These are phyloP conservation scores for Austroboletus niveus DNA, from an alignment of 1,284 basidiomycete genomes.

Conservation along the genomic window DNA sequence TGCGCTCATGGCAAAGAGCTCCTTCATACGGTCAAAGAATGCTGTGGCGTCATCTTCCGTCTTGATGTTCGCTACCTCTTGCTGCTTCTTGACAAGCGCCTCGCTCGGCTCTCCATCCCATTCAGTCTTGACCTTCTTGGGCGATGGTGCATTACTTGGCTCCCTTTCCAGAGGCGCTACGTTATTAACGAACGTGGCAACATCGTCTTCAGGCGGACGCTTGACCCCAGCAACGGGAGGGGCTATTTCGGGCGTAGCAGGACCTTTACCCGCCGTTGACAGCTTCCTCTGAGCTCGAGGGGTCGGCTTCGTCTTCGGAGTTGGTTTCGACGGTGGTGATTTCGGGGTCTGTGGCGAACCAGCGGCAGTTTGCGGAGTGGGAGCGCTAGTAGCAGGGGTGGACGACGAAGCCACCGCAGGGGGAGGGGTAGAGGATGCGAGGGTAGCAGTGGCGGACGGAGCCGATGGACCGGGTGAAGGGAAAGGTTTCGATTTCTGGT, in stretches of 20 bases:
- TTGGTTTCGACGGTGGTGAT: slow-evolving; percentile 52
- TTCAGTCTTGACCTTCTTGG: slow-evolving; percentile 68
- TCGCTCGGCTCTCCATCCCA: slow-evolving; percentile 62
- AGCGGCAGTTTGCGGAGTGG: slow-evolving; percentile 52
- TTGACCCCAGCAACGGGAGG: slow-evolving; percentile 43
- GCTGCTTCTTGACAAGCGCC: slow-evolving; percentile 50
- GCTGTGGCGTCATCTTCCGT: slow-evolving; percentile 61
- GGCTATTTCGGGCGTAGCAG: slow-evolving; percentile 32
- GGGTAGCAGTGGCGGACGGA: slow-evolving; percentile 18
- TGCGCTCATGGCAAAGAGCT: slow-evolving; percentile 53
- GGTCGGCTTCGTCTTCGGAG: slow-evolving; percentile 42
- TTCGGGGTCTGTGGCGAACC: slow-evolving; percentile 54
- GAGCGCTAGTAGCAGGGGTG: slow-evolving; percentile 41
- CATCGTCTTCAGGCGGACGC: slow-evolving; percentile 60
- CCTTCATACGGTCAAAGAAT: slow-evolving; percentile 63
- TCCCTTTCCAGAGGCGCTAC: slow-evolving; percentile 36
- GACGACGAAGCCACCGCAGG: slow-evolving; percentile 28
- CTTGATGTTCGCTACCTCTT: slow-evolving; percentile 57
- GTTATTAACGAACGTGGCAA: slow-evolving; percentile 19
- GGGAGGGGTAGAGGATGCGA: slow-evolving; percentile 41
- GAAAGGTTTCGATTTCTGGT: slow-evolving; percentile 16
- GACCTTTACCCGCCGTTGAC: slow-evolving; percentile 42
- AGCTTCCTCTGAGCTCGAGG: slow-evolving; percentile 43
- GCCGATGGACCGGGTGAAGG: slow-evolving; percentile 25
- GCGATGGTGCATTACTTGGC: slow-evolving; percentile 56